Base-by-base conservation (phyloP, 176 grass and related monocot species). In the Pontederia crassipes region DNA sequence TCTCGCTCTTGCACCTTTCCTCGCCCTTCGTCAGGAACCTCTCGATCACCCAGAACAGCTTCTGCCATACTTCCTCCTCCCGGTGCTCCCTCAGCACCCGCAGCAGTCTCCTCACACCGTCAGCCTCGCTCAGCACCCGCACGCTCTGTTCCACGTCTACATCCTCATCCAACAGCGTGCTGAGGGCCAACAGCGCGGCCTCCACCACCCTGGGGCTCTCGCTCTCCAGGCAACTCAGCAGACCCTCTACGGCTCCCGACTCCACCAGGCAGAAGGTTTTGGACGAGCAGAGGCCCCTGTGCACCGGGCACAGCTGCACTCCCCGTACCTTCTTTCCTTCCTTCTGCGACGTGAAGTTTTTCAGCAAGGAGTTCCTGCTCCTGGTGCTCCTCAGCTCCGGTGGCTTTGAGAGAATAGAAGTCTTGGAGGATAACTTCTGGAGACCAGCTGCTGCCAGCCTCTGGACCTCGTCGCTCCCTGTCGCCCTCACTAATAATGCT, bases 1-100 rank as follows among this genome's bases (percentile, higher is more conserved):
- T 83, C 11, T 86, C 85, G 46, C 65, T 79, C 13, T 73, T 28
- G 26, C 76, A 75, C 65, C 71, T 76, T 10, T 93, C 84, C 15
- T 68, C 48, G 40, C 94, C 88, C 61, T 80, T 86, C 58, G 58
- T 53, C 35, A 98, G 65, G 55, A 90, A 89, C 77, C 73, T 78
- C 65, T 98, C 94, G 55, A 98, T 68, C 54, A 77, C 66, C 94
- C 94, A 92, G 52, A 98, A 85, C 57, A 77, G 71, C 69, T 74
- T 71, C 72, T 79, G 80, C 55, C 78, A 57, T 72, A 89, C 61
- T 10, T n/a, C 35, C 8, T 69, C 59, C 2, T 87, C 63, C 2
- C 78, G 82, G 74, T 83, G 82, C 77, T 83, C 88, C 68, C 85
- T 84, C 13, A 98, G 58, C n/a, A 51, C 79, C 2, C 72, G 60